Percentiles rank a stretch among this genome's conserved stretches.
These are phyloP conservation scores for Boletus sensibilis DNA, from an alignment of 768 basidiomycete genomes.

Conservation along the genomic window DNA sequence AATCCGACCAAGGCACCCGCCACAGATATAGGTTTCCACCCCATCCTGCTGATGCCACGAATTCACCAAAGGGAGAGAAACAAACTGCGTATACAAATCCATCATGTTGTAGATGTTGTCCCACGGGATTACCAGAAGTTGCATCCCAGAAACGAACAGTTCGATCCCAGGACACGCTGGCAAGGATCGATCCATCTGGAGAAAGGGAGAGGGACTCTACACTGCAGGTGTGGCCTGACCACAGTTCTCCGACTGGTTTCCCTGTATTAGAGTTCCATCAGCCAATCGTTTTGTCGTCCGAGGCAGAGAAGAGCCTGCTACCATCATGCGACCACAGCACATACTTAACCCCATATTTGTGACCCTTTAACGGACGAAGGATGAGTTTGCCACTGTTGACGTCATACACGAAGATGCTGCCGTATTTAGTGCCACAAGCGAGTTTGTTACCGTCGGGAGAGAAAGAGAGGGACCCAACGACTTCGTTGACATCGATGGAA, in stretches of 20 bases:
- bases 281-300: conserved; percentile 1
- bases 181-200: not conserved
- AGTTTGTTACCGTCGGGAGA: no score
- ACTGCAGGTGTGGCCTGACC: conserved; percentile 13
- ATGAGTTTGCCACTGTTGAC: no score
- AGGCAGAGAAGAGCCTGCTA: no score
- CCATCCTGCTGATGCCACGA: not conserved
- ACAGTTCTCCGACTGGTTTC: conserved; percentile 2
- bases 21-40: not conserved
- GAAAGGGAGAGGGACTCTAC: not conserved
- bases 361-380: no score
- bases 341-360: no score
- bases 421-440: no score
- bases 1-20: not conserved
- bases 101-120: not conserved
- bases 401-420: no score
- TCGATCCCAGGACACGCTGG: not conserved
- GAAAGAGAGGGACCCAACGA: no score
- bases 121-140: not conserved
- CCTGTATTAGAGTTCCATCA: conserved; percentile 8
- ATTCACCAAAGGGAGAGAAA: conserved; percentile 9
- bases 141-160: conserved; percentile 9
- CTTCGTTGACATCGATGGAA: no score
- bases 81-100: not conserved
- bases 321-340: no score